Conservation (phyloP, 2,329 filamentous ascomycete genomes). For the Monosporascus sp. region DNA sequence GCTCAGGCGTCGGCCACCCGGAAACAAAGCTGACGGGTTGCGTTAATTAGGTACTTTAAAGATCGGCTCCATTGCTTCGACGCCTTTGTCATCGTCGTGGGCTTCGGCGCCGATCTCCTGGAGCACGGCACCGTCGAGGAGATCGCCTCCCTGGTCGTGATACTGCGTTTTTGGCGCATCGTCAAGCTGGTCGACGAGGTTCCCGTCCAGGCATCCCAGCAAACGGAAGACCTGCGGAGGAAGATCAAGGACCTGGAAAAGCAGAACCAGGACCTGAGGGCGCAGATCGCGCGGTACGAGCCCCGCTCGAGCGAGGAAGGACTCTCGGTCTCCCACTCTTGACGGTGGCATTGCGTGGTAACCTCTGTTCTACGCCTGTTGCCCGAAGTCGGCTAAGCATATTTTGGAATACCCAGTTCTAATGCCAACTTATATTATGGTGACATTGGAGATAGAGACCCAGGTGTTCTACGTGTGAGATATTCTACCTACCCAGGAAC, state of each 20-base stretch:
- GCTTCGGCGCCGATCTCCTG: conserved; percentile 58
- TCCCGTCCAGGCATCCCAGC: conserved; percentile 56
- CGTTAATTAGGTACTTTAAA: conserved; percentile 43
- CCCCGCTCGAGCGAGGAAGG: not conserved
- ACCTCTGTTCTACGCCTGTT: no score
- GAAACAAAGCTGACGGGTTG: not conserved
- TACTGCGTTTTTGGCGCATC: conserved; percentile 62
- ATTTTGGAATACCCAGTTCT: no score
- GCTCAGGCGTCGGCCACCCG: no score
- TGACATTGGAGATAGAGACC: no score
- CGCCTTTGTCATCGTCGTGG: conserved; percentile 54
- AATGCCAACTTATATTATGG: no score
- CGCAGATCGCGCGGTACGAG: conserved; percentile 6
- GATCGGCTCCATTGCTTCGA: conserved; percentile 61
- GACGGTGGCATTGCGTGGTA: no score
- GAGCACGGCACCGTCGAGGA: conserved; percentile 56
- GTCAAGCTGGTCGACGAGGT: conserved; percentile 69
- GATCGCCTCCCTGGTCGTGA: conserved; percentile 60
- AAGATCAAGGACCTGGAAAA: conserved; percentile 46
- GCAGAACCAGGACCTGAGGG: conserved; percentile 34
- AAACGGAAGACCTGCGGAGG: conserved; percentile 52
- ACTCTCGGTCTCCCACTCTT: not conserved
- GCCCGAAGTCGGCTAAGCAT: no score
- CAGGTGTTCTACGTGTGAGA: no score
- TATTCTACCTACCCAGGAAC: no score